Conservation (phyloP, 352 stramenopile species). For the Globisporangium rhizosaccharum region DNA sequence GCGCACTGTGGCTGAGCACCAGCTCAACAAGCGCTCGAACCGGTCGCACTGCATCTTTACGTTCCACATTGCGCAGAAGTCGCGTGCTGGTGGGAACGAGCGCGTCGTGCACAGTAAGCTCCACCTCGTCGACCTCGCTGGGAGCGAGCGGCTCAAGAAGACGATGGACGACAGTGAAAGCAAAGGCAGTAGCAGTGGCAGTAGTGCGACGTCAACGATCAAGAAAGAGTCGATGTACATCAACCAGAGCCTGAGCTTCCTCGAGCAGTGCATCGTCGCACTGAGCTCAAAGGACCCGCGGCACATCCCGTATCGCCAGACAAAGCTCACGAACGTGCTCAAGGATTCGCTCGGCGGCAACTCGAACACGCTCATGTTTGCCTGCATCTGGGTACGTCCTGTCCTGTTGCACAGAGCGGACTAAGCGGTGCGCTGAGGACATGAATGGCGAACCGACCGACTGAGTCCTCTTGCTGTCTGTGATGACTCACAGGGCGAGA, state of each 20-base stretch:
- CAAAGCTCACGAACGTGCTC: conserved; percentile 93
- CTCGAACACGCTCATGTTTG: conserved; percentile 94
- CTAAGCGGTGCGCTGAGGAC: no score
- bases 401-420: not conserved
- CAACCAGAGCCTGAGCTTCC: conserved; percentile 94
- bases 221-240: conserved; percentile 98
- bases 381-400: conserved; percentile 79
- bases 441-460: not conserved
- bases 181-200: conserved; percentile 9
- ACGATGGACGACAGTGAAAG: conserved; percentile 63
- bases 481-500: conserved; percentile 49
- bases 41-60: conserved; percentile 93
- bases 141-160: conserved; percentile 93
- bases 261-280: conserved; percentile 94
- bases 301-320: conserved; percentile 92
- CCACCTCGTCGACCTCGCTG: conserved; percentile 93
- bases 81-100: conserved; percentile 59
- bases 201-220: conserved; percentile 58
- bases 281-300: conserved; percentile 59
- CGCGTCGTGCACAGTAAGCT: conserved; percentile 86
- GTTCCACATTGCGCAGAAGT: conserved; percentile 89
- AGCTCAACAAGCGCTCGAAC: conserved; percentile 93
- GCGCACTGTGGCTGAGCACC: conserved; percentile 90
- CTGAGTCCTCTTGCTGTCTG: not conserved
- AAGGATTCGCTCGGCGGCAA: conserved; percentile 94